Conservation (phyloP, 148 eudicot genomes). For the Gaultheria prostrata region DNA sequence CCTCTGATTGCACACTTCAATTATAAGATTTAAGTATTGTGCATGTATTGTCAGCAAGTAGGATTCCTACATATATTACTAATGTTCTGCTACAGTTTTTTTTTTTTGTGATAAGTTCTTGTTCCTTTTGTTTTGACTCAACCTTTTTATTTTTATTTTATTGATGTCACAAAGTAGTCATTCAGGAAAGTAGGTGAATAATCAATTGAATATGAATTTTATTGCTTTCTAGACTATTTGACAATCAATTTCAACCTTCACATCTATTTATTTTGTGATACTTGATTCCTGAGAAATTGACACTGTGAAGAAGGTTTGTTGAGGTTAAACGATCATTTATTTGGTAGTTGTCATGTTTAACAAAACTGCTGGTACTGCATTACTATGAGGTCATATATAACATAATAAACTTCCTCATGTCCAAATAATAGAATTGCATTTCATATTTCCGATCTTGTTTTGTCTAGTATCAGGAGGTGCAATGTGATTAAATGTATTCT, state of each 20-base stretch:
- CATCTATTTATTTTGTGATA: not conserved
- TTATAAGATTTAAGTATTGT: not conserved
- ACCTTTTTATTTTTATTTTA: not conserved
- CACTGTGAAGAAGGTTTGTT: not conserved
- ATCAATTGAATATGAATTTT: not conserved
- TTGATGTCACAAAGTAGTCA: not conserved
- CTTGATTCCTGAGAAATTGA: not conserved
- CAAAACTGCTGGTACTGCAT: not conserved
- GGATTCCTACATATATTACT: not conserved
- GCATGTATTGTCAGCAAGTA: not conserved
- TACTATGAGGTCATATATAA: not conserved
- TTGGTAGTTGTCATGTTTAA: not conserved
- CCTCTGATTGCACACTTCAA: constrained; percentile 3
- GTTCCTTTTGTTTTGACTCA: not conserved
- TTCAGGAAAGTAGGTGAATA: constrained; percentile 1
- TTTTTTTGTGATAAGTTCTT: not conserved
- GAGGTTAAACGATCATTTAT: constrained; percentile 4
- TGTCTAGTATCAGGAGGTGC: not conserved
- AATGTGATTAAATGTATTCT: constrained; percentile 1
- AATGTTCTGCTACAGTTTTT: not conserved
- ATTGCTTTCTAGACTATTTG: not conserved
- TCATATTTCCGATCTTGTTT: not conserved
- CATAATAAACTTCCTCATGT: not conserved
- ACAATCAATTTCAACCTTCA: not conserved
- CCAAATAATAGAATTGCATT: not conserved